Base-by-base conservation (phyloP, 805 yeast genomes). In the Pichia eremophila region DNA sequence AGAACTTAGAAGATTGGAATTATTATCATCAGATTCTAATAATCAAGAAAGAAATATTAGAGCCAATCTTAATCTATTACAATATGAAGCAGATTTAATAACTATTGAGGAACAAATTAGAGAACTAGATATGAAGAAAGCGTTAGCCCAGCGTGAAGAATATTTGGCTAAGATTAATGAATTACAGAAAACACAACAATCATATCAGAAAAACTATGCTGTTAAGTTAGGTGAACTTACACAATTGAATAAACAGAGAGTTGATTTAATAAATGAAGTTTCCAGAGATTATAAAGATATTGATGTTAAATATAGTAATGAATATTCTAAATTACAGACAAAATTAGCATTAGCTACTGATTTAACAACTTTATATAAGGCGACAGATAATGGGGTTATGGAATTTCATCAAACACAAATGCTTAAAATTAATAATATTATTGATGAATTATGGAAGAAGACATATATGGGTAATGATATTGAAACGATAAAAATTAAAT, bases 381-480 rank as follows among this genome's bases (percentile, higher is more conserved):
- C 96, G 0, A 71, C 95, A 41, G 99, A 93, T 60, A 79, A 78
- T 52, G 96, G 98, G 0, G 91, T 93, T 43, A 90, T 93, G 95
- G 81, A 81, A 58, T 91, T 79, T 61, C 99, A 93, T 63, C 77
- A 86, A 49, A 67, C 83, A 50, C 93, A 93, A 61, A 93, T 93
- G 99, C 80, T 80, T 56, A 96, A 89, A 56, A 88, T 91, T 56
- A 93, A 93, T 66, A 71, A 84, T 50, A 84, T 88, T 34, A 71
- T 93, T 41, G 93, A 87, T 57, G 97, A 90, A 58, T 67, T 93
- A 39, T 93, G 99, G 99, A 85, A 87, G 53, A 78, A 78, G 44
- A 93, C 99, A 0, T 93, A 93, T 60, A 83, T 84, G 54, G 99
- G 99, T 2, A 84, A 96, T 2, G 99, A 93, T 65, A 88, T 93